Evolutionary conservation across 345 rosid genomes (phyloP).

Genomic region (Erysimum cheiranthoides): DNA sequence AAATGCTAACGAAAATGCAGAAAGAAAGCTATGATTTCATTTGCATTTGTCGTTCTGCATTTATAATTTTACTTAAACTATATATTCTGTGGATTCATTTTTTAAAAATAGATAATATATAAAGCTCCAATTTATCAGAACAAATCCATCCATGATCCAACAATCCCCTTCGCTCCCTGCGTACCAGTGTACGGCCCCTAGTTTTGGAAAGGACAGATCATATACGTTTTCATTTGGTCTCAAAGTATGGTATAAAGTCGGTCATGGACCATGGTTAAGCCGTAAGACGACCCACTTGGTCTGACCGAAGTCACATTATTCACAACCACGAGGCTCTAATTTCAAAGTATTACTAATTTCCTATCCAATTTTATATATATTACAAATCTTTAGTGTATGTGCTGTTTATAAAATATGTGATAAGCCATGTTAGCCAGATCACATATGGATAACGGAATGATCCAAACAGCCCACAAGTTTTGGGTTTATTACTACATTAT

Average conservation of each 20-base stretch:
- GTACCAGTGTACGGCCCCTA: slow-evolving; percentile 28
- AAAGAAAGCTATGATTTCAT: neutral
- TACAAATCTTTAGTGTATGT: neutral
- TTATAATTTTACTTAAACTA: neutral
- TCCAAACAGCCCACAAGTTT: slow-evolving; percentile 28
- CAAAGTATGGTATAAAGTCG: slow-evolving; percentile 9
- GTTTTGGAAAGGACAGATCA: slow-evolving; percentile 30
- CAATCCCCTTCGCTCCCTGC: neutral
- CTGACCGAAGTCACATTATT: slow-evolving; percentile 18
- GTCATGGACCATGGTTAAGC: neutral
- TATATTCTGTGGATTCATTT: neutral
- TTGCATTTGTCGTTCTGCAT: neutral
- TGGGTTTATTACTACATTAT: slow-evolving; percentile 21
- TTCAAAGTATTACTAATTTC: neutral
- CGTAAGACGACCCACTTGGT: slow-evolving; percentile 10
- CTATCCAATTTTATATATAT: neutral
- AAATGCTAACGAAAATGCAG: neutral
- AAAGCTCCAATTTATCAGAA: neutral
- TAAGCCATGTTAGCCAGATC: slow-evolving; percentile 13
- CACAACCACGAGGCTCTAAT: slow-evolving; percentile 14
- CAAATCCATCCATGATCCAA: neutral
- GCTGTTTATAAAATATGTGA: neutral
- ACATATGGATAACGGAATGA: slow-evolving; percentile 16
- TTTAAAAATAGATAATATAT: neutral
- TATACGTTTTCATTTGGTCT: neutral